A percentile compares a stretch with the other conserved stretches of the same genome.
phyloP scores from a whole-genome alignment of 352 stramenopile species.

The Phytophthora citrophthora region DNA sequence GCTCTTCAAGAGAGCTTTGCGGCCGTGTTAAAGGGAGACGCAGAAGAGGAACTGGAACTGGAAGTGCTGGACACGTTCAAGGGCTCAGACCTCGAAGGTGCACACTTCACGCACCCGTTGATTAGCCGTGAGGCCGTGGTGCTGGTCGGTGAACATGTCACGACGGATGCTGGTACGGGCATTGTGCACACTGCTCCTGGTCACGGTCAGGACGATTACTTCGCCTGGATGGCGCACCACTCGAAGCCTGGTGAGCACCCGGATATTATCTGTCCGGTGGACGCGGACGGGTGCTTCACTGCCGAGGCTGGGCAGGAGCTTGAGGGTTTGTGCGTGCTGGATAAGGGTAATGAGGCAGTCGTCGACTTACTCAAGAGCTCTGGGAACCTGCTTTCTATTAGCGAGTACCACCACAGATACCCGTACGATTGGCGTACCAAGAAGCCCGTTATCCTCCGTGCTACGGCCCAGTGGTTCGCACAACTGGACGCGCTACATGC shows the following conservation, averaged over 20 bases:
- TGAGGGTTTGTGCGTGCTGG: conserved; percentile 90
- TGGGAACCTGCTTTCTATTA: conserved; percentile 85
- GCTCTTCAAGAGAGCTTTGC: conserved; percentile 62
- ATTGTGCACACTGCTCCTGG: conserved; percentile 99
- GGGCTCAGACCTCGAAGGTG: conserved; percentile 58
- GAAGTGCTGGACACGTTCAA: conserved; percentile 69
- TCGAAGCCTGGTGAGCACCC: conserved; percentile 35
- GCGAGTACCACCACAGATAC: conserved; percentile 95
- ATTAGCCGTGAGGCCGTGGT: conserved; percentile 83
- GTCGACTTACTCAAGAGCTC: conserved; percentile 83
- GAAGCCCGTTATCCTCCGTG: conserved; percentile 97
- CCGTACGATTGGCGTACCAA: conserved; percentile 99
- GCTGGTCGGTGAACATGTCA: conserved; percentile 97
- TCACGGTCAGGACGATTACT: conserved; percentile 97
- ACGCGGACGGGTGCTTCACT: conserved; percentile 81
- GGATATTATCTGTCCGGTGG: conserved; percentile 71
- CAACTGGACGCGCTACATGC: conserved; percentile 94
- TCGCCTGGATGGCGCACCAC: conserved; percentile 75
- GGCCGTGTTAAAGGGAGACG: conserved; percentile 16
- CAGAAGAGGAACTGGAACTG: conserved; percentile 31
- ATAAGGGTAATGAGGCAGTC: conserved; percentile 93
- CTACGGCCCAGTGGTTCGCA: conserved; percentile 99
- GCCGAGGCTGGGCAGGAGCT: conserved; percentile 91
- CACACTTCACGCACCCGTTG: conserved; percentile 91
- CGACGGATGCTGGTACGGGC: conserved; percentile 96